Conservation (phyloP, 2,329 filamentous ascomycete species). For the Remersonia thermophila region DNA sequence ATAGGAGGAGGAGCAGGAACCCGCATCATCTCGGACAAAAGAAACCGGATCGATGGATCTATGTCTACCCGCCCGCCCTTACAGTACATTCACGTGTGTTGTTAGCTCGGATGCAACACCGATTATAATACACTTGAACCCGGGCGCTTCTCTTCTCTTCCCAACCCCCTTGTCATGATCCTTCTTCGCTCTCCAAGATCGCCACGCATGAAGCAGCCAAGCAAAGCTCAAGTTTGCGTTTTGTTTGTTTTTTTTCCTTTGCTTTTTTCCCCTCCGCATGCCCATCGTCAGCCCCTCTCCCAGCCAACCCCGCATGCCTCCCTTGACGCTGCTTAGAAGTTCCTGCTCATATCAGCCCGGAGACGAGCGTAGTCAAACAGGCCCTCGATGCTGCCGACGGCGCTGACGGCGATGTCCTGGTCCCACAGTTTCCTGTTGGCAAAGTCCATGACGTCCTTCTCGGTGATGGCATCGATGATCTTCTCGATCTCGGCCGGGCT, state of each 20-base stretch:
- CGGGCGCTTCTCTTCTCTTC: slow-evolving; percentile 8
- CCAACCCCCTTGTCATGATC: not conserved
- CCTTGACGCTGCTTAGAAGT: too few species aligned
- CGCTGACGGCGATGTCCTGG: slow-evolving; percentile 86
- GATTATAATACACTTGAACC: slow-evolving; percentile 22
- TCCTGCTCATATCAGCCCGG: slow-evolving; percentile 26
- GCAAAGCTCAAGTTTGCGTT: not conserved
- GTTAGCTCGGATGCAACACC: slow-evolving; percentile 22
- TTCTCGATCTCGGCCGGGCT: slow-evolving; percentile 89
- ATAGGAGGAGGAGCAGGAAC: too few species aligned
- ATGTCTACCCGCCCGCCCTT: slow-evolving; percentile 23
- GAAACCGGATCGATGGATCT: slow-evolving; percentile 20
- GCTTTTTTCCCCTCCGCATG: not conserved
- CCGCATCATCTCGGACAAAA: slow-evolving; percentile 7
- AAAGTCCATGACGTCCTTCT: slow-evolving; percentile 96
- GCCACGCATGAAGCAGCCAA: not conserved
- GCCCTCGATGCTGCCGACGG: slow-evolving; percentile 86
- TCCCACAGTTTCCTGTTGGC: slow-evolving; percentile 95
- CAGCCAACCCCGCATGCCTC: not conserved
- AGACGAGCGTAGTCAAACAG: slow-evolving; percentile 53
- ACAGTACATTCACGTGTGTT: slow-evolving; percentile 25
- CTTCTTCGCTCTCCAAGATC: not conserved
- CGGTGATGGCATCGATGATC: slow-evolving; percentile 74
- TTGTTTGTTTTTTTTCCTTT: not conserved
- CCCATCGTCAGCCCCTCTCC: not conserved